Percentiles rank a stretch among this genome's conserved stretches.
phyloP scores from a whole-genome alignment of 2,329 filamentous ascomycete species.

The Gyromitra esculenta region DNA sequence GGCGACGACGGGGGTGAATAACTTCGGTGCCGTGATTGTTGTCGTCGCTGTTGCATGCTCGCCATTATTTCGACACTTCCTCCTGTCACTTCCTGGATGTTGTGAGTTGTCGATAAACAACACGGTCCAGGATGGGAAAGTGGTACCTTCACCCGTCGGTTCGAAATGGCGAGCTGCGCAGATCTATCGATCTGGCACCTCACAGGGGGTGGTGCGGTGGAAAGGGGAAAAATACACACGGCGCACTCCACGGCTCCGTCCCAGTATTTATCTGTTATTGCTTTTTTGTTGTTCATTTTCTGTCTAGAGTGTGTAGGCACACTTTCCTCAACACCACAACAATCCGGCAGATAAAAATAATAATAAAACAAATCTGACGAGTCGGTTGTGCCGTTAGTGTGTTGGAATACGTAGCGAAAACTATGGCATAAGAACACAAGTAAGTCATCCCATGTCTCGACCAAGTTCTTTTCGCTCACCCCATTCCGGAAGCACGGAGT shows the following conservation, averaged over 20 bases:
- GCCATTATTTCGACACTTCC: conserved; percentile 21
- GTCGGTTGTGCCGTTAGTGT: conserved; percentile 14
- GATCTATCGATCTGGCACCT: conserved; percentile 29
- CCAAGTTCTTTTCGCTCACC: background rate
- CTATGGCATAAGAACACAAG: conserved; percentile 4
- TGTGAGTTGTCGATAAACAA: conserved; percentile 42
- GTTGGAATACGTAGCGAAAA: conserved; percentile 10
- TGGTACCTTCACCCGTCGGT: conserved; percentile 26
- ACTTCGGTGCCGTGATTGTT: conserved; percentile 39
- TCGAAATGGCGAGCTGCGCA: conserved; percentile 32
- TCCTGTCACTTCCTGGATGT: conserved; percentile 15
- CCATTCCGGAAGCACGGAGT: background rate
- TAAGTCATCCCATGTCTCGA: conserved; percentile 4
- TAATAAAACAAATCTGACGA: background rate
- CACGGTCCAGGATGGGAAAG: conserved; percentile 33
- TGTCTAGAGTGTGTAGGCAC: background rate
- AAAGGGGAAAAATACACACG: conserved; percentile 22
- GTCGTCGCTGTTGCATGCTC: conserved; percentile 31
- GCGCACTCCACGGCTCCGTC: background rate
- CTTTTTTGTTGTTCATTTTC: conserved; percentile 20
- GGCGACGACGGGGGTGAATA: conserved; percentile 39
- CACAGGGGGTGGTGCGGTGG: conserved; percentile 12
- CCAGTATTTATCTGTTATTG: conserved; percentile 21
- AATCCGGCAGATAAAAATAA: conserved; percentile 25
- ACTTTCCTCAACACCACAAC: conserved; percentile 2